Percentiles rank a stretch among this genome's conserved stretches.
Conservation (phyloP, 2,329 filamentous ascomycete genomes). For the Dactylellina haptotyla region DNA sequence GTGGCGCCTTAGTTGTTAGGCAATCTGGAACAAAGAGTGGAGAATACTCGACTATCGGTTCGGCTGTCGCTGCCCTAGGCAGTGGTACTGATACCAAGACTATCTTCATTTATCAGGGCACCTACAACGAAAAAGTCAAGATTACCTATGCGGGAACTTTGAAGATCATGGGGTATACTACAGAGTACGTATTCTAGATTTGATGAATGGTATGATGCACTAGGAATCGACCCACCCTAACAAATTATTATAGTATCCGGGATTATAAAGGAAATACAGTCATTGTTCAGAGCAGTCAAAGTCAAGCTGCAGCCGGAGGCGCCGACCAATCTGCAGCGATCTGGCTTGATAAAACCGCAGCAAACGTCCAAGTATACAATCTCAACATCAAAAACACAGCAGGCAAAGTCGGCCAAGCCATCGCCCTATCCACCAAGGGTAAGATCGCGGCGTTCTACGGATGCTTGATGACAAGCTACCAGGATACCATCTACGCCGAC, state of each 20-base stretch:
- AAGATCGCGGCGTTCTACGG: conserved; percentile 68
- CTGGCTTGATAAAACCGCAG: conserved; percentile 60
- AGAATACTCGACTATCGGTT: conserved; percentile 62
- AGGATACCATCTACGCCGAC: conserved; percentile 67
- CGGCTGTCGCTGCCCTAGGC: conserved; percentile 69
- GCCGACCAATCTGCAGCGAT: not conserved
- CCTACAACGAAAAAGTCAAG: conserved; percentile 70
- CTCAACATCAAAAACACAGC: conserved; percentile 68
- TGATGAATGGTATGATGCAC: not conserved
- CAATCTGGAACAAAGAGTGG: conserved; percentile 9
- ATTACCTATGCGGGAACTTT: conserved; percentile 65
- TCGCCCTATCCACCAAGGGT: conserved; percentile 66
- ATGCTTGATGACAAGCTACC: conserved; percentile 67
- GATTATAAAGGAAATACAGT: conserved; percentile 3
- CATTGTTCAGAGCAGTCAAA: not conserved
- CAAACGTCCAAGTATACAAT: conserved; percentile 70
- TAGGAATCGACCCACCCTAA: not conserved
- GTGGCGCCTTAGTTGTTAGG: not conserved
- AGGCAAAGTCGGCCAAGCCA: conserved; percentile 65
- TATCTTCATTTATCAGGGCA: conserved; percentile 71
- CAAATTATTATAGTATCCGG: not conserved
- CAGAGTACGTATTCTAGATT: conserved; percentile 63
- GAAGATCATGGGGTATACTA: conserved; percentile 70
- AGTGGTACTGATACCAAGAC: conserved; percentile 66
- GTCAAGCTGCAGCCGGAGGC: not conserved